phyloP scores from a whole-genome alignment of 1,284 basidiomycete genomes.

The Ceratobasidium sp. region DNA sequence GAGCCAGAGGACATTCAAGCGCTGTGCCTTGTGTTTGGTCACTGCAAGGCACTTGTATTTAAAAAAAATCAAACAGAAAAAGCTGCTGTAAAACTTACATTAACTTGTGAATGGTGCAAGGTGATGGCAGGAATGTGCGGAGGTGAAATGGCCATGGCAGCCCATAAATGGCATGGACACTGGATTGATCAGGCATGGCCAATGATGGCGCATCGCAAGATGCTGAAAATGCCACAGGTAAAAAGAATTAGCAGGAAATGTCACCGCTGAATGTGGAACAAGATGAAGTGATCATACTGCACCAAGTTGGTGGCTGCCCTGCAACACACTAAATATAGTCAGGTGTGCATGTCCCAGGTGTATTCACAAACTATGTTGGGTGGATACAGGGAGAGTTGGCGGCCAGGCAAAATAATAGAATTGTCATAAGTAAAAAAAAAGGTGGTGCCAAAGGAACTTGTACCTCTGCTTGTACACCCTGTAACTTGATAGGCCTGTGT shows the following conservation, averaged over 20 bases:
- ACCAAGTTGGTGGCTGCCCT: background rate
- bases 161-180: background rate
- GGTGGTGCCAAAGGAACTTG: no score
- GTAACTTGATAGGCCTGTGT: no score
- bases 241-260: background rate
- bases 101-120: background rate
- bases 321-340: background rate
- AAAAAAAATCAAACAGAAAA: no score
- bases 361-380: background rate
- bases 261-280: background rate
- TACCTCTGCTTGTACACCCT: no score
- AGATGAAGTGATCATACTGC: background rate
- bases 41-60: no score
- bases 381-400: no score
- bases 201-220: background rate
- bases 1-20: no score
- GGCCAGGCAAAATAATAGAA: no score
- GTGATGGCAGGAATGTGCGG: background rate
- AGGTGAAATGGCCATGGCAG: background rate
- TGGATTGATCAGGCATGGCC: background rate
- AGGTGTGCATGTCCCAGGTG: no score
- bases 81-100: background rate
- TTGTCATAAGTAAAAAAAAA: no score
- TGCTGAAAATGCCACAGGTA: background rate
- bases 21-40: no score